These are phyloP conservation scores for Boletus subcaerulescens DNA, from an alignment of 768 basidiomycete genomes.

Conservation along the genomic window DNA sequence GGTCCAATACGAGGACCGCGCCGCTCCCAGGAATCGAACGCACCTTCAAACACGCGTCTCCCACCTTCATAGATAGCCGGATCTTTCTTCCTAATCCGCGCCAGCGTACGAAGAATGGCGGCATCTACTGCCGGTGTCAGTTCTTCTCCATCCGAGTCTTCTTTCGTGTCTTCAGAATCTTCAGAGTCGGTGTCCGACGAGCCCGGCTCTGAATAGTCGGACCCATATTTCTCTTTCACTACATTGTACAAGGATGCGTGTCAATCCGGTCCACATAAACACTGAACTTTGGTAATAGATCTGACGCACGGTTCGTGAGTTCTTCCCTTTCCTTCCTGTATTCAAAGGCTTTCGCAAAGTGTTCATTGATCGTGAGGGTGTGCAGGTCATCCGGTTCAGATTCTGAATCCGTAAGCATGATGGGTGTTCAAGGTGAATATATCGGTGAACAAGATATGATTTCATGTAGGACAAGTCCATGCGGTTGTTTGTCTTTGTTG, in stretches of 20 bases:
- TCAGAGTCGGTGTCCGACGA: conserved; percentile 33
- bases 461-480: not conserved
- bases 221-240: conserved; percentile 90
- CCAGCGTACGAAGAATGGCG: conserved; percentile 89
- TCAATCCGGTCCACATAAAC: not conserved
- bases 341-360: conserved; percentile 80
- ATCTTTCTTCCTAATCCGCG: conserved; percentile 77
- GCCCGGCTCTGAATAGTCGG: conserved; percentile 47
- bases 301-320: conserved; percentile 63
- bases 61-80: conserved; percentile 77
- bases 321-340: conserved; percentile 85
- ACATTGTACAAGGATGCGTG: not conserved
- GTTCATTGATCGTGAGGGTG: conserved; percentile 66
- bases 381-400: conserved; percentile 42
- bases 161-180: conserved; percentile 74
- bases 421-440: not conserved
- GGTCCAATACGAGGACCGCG: not conserved
- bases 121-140: conserved; percentile 91
- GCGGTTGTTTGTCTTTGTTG: not conserved
- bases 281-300: not conserved
- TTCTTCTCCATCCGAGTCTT: conserved; percentile 94
- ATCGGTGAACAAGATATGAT: not conserved
- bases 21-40: not conserved
- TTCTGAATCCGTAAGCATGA: conserved; percentile 52
- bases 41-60: conserved; percentile 79